Conservation (phyloP, 1,139 yeast species). For the Candida tetrigidarum region DNA sequence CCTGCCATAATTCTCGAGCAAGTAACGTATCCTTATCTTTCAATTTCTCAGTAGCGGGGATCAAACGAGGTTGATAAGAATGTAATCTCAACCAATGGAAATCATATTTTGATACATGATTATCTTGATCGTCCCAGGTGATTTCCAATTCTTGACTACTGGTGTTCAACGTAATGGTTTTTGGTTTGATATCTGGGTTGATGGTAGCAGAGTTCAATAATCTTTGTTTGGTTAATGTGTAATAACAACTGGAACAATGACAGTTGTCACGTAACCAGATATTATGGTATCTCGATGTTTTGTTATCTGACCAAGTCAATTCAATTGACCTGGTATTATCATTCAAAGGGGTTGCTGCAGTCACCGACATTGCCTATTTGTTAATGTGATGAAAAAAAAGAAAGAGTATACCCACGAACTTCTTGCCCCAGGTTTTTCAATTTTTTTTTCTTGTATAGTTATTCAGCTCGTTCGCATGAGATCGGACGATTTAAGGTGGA, state of each 20-base stretch:
- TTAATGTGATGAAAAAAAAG: no score
- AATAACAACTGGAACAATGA: slow-evolving; percentile 64
- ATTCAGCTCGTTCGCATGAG: no score
- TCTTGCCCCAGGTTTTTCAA: no score
- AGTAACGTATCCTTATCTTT: slow-evolving; percentile 34
- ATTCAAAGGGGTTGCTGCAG: slow-evolving; percentile 3
- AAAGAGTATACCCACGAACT: no score
- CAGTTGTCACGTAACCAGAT: slow-evolving; percentile 78
- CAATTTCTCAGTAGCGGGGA: slow-evolving; percentile 31
- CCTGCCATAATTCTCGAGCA: slow-evolving; percentile 50
- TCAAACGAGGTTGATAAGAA: slow-evolving; percentile 59
- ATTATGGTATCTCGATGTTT: slow-evolving; percentile 41
- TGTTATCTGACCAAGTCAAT: slow-evolving; percentile 16
- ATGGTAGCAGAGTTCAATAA: slow-evolving; percentile 61
- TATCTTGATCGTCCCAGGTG: slow-evolving; percentile 17
- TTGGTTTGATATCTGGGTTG: slow-evolving; percentile 50
- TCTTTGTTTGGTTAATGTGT: slow-evolving; percentile 65
- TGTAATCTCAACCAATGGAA: slow-evolving; percentile 60
- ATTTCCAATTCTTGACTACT: slow-evolving; percentile 26
- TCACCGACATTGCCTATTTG: slow-evolving; percentile 8
- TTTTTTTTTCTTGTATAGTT: no score
- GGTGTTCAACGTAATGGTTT: slow-evolving; percentile 7
- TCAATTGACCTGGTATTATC: slow-evolving; percentile 11
- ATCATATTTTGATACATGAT: slow-evolving; percentile 53
- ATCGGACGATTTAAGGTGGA: no score